Percentiles rank a stretch among this genome's conserved stretches.
Evolutionary conservation across 768 basidiomycete species (phyloP).

Genomic region (Leccinum obscurum): DNA sequence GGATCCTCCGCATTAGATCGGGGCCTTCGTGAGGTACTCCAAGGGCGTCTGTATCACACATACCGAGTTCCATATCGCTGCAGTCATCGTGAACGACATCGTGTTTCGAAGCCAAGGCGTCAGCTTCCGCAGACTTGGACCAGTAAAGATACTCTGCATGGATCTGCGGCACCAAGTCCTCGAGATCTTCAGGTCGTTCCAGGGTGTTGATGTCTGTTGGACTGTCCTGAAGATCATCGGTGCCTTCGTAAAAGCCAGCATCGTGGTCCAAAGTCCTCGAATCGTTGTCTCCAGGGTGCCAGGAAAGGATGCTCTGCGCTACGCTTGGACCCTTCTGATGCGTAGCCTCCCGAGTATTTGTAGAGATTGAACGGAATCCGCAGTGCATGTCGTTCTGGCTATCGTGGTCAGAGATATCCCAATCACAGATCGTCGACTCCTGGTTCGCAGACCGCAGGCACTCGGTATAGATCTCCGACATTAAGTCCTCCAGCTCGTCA

Average conservation of each 20-base stretch:
- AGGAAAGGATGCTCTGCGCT: background rate
- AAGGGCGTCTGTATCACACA: background rate
- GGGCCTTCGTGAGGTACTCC: background rate
- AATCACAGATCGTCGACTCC: background rate
- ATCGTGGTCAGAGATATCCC: background rate
- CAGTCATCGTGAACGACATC: background rate
- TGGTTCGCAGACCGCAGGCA: background rate
- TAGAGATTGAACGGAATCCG: background rate
- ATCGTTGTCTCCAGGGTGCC: background rate
- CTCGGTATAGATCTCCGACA: background rate
- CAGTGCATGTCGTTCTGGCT: background rate
- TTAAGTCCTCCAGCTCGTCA: background rate
- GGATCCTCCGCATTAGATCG: slow-evolving; percentile 17
- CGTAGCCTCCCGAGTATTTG: background rate
- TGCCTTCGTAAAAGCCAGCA: background rate
- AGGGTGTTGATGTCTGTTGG: background rate
- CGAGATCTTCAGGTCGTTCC: background rate
- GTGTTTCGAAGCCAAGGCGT: background rate
- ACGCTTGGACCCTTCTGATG: background rate
- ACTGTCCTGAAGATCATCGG: background rate
- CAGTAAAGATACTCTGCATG: no score
- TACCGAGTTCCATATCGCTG: background rate
- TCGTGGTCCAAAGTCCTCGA: background rate
- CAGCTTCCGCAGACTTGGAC: no score
- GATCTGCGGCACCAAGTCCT: background rate